Conservation (phyloP, 2,329 filamentous ascomycete species). For the Penicillium sp. region DNA sequence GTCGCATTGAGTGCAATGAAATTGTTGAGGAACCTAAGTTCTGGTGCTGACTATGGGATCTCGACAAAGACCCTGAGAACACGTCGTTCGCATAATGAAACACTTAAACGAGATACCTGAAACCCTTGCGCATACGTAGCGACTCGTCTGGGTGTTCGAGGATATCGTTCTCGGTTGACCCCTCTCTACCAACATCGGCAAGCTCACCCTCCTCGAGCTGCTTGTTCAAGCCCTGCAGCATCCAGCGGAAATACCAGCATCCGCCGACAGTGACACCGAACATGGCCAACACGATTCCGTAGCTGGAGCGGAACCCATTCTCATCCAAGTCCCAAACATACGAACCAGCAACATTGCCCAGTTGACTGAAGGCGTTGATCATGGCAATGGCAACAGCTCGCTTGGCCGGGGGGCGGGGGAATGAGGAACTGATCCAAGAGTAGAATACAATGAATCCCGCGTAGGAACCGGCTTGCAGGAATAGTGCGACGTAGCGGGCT, state of each 20-base stretch:
- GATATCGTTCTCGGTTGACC: conserved; percentile 7
- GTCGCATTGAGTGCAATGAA: neutral
- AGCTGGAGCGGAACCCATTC: conserved; percentile 56
- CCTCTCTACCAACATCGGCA: conserved; percentile 4
- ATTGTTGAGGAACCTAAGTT: neutral
- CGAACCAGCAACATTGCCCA: conserved; percentile 53
- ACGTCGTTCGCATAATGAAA: neutral
- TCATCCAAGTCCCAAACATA: conserved; percentile 55
- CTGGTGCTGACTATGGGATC: neutral
- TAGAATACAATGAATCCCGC: conserved; percentile 38
- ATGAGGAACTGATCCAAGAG: conserved; percentile 29
- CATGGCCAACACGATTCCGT: conserved; percentile 58
- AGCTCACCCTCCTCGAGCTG: conserved; percentile 16
- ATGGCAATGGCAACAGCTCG: conserved; percentile 62
- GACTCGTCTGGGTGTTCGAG: conserved; percentile 17
- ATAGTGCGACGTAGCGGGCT: conserved; percentile 53
- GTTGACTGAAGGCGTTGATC: conserved; percentile 59
- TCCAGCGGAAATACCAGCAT: conserved; percentile 40
- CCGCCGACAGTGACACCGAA: conserved; percentile 50
- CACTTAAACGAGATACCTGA: conserved; percentile 21
- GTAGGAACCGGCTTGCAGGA: conserved; percentile 52
- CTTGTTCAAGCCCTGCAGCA: conserved; percentile 34
- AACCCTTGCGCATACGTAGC: conserved; percentile 23
- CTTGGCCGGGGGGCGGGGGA: conserved; percentile 67
- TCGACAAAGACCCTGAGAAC: neutral